Conservation (phyloP, 2,329 filamentous ascomycete species). For the Neurospora sp. region DNA sequence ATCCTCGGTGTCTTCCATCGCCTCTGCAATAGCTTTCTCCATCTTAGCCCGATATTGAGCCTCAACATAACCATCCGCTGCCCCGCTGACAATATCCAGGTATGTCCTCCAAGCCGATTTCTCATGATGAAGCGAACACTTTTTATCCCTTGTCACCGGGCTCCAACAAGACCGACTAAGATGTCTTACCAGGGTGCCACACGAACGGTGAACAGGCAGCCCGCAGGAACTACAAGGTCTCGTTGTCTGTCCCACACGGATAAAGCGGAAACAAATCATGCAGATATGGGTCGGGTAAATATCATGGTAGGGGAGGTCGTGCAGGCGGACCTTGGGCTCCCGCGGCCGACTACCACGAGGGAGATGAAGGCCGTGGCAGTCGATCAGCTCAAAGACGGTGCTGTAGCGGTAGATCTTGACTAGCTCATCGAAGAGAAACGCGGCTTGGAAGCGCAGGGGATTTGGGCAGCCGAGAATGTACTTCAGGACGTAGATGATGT, state of each 20-base stretch:
- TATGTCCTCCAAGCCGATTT: neutral
- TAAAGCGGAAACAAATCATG: neutral
- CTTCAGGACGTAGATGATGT: neutral
- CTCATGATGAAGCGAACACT: neutral
- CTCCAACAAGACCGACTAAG: accelerated
- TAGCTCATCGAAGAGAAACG: neutral
- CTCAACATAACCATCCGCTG: neutral
- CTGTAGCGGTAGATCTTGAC: neutral
- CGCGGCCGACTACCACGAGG: neutral
- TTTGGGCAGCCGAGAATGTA: neutral
- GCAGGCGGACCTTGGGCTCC: neutral
- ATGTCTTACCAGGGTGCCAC: neutral
- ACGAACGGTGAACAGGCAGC: neutral
- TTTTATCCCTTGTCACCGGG: neutral
- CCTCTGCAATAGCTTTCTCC: too few relatives aligned
- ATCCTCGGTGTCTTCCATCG: neutral
- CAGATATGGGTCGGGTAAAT: neutral
- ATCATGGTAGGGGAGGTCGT: neutral
- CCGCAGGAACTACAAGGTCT: neutral
- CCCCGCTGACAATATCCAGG: too few relatives aligned
- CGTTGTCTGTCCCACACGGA: neutral
- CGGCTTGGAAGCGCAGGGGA: neutral
- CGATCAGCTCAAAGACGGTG: neutral
- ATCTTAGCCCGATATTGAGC: neutral
- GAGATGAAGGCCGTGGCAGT: neutral